These are phyloP conservation scores for Scutellaria galericulata DNA, from an alignment of 257 asterid species.

Conservation along the genomic window DNA sequence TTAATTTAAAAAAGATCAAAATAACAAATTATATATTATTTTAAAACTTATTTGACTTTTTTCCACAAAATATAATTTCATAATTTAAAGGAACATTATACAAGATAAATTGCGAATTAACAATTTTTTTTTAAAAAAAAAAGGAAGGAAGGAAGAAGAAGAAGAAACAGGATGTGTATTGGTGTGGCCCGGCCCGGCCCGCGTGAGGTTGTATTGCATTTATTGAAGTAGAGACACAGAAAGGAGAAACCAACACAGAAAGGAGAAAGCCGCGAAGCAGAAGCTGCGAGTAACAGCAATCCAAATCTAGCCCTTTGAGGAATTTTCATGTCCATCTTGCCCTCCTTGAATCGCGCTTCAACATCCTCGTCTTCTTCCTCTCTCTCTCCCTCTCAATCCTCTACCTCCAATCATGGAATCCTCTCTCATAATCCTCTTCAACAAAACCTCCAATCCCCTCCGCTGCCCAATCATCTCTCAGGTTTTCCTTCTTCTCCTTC, in stretches of 20 bases:
- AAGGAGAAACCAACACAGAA: background rate
- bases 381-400: conserved; percentile 37
- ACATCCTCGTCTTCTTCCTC: conserved; percentile 57
- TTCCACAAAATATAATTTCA: no score
- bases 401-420: conserved; percentile 54
- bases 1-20: no score
- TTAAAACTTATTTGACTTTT: no score
- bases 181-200: no score
- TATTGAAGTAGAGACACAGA: background rate
- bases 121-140: no score
- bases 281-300: conserved; percentile 13
- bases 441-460: conserved; percentile 40
- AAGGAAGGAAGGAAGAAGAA: no score
- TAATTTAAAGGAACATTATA: no score
- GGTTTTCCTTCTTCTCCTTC: conserved; percentile 43
- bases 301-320: conserved; percentile 20
- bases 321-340: conserved; percentile 92
- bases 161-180: no score
- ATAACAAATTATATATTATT: no score
- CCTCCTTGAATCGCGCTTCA: conserved; percentile 59
- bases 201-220: background rate
- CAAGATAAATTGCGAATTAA: no score
- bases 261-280: conserved; percentile 34
- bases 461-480: conserved; percentile 38
- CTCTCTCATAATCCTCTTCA: conserved; percentile 31